Evolutionary conservation across 768 basidiomycete genomes (phyloP).

Genomic region (Serendipita indica): DNA sequence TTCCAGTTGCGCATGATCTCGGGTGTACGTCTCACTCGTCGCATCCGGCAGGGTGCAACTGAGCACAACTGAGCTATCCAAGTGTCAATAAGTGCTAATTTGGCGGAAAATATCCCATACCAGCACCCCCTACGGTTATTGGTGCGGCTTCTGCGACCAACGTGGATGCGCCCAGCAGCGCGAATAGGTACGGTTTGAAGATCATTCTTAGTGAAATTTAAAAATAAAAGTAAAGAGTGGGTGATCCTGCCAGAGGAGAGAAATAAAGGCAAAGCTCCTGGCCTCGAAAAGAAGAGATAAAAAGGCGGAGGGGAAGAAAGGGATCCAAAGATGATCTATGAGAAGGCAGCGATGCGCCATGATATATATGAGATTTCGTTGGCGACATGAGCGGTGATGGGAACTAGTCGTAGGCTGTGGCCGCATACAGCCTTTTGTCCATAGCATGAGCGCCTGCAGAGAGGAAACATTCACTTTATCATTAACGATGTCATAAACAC

Average conservation of each 20-base stretch:
- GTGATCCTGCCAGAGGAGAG: conserved; percentile 9
- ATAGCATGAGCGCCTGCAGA: too few species aligned
- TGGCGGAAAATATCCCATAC: not conserved
- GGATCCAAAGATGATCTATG: too few species aligned
- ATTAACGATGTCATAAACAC: too few species aligned
- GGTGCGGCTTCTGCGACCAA: not conserved
- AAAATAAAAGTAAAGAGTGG: not conserved
- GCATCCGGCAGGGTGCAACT: not conserved
- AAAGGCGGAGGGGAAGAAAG: not conserved
- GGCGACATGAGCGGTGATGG: too few species aligned
- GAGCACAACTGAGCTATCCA: not conserved
- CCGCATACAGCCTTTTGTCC: too few species aligned
- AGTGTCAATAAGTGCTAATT: not conserved
- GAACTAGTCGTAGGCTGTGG: too few species aligned
- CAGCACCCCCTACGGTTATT: not conserved
- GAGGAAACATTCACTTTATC: too few species aligned
- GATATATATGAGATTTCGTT: too few species aligned
- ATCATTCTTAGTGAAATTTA: not conserved
- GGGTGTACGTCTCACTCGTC: not conserved
- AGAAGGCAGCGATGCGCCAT: too few species aligned
- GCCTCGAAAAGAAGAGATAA: not conserved
- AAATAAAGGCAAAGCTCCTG: conserved; percentile 7
- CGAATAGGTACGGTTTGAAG: not conserved
- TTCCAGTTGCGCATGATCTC: not conserved
- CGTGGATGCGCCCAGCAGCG: not conserved